phyloP scores from a whole-genome alignment of 179 eudicot species.

The Beta macrorhiza region DNA sequence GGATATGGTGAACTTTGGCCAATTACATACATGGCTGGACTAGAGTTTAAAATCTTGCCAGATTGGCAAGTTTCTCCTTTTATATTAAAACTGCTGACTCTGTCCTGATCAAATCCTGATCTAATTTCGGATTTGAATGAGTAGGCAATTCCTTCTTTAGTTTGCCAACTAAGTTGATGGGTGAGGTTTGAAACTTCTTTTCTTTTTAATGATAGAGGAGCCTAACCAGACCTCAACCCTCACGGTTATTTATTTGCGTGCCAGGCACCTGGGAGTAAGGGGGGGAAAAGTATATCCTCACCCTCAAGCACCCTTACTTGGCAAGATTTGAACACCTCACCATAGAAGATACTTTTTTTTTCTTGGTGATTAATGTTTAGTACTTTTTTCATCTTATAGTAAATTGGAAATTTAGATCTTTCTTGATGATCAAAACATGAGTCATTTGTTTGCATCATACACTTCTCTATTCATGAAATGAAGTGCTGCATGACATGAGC shows the following conservation, averaged over 20 bases:
- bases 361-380: not conserved
- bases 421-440: conserved; percentile 3
- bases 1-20: not conserved
- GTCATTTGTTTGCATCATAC: conserved; percentile 3
- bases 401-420: not conserved
- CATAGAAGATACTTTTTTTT: not conserved
- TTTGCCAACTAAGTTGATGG: not conserved
- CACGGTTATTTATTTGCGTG: no score
- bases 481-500: not conserved
- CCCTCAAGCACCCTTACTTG: no score
- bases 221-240: no score
- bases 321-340: not conserved
- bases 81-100: not conserved
- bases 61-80: not conserved
- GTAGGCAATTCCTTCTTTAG: not conserved
- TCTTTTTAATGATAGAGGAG: no score
- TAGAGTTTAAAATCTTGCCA: not conserved
- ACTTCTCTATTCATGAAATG: not conserved
- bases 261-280: no score
- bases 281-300: no score
- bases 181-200: not conserved
- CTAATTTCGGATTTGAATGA: not conserved
- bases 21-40: not conserved
- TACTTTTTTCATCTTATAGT: not conserved
- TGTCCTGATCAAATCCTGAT: not conserved